Percentiles rank a stretch among this genome's conserved stretches.
Conservation (phyloP, 805 yeast genomes). For the Maudiozyma turicensis region DNA sequence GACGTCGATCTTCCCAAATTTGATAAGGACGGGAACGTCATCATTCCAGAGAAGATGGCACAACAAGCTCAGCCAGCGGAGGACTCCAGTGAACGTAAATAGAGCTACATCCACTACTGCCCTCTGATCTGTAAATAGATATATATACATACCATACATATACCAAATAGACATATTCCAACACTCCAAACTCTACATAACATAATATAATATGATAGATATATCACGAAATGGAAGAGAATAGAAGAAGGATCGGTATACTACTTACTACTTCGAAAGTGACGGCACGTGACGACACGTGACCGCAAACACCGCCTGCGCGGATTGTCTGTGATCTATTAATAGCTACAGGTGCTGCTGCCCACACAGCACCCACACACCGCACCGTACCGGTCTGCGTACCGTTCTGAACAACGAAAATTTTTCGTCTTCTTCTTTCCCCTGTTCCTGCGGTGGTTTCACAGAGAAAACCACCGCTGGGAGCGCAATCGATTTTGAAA, state of each 20-base stretch:
- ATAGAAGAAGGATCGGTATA: too few relatives aligned
- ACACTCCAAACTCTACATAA: neutral
- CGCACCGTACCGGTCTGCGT: neutral
- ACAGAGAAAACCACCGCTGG: too few relatives aligned
- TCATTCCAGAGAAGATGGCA: neutral
- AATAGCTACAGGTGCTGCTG: neutral
- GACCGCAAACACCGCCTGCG: neutral
- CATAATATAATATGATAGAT: too few relatives aligned
- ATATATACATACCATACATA: neutral
- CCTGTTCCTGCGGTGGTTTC: too few relatives aligned
- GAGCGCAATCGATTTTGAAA: too few relatives aligned
- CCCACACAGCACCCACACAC: neutral
- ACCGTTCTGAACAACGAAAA: neutral
- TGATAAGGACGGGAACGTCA: conserved; percentile 26
- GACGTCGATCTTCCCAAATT: conserved; percentile 51
- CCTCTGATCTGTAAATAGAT: neutral
- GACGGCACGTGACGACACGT: neutral
- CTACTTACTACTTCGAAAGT: too few relatives aligned
- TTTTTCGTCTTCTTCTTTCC: too few relatives aligned
- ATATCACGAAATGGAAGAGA: neutral
- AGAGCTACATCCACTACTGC: neutral
- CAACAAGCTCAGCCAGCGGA: too few relatives aligned
- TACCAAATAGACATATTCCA: neutral
- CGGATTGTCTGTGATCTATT: neutral
- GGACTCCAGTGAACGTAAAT: too few relatives aligned